Evolutionary conservation across 768 basidiomycete genomes (phyloP), one percentile per base, ranked within the genome.

Genomic region (Lepiota venenata): DNA sequence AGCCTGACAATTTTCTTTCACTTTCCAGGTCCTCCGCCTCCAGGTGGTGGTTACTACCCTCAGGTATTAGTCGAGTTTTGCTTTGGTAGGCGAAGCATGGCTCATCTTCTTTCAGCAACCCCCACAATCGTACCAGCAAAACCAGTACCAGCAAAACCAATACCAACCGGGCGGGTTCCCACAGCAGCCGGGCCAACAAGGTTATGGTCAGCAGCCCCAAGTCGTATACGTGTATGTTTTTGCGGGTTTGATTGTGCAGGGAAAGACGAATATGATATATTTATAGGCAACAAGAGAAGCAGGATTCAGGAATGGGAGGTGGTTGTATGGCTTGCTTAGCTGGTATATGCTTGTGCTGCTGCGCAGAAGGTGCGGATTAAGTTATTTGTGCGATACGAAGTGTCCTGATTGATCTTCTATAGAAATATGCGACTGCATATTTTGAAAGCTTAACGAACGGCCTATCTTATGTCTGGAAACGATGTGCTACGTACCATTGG

Each of bases 381-480:
- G 49, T n/a, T n/a, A 36, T 52, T 58, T 56, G 37, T 58, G 27
- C 57, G 48, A 58, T 47, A 22, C 56, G 40, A 39, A 22, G 52
- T 52, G 40, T 22, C 37, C 25, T 54, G 56, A 39, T 47, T 27
- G 36, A 40, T 35, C 41, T 41, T 54, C 47, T 67, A n/a, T n/a
- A 88, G 88, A 90, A 73, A 64, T 89, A 16, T 88, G 87, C 69
- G 88, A 87, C 44, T 90, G 88, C 67, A 70, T 90, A 49, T 83
- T 88, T 74, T 83, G 57, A 65, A 39, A 21, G 27, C 2, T 32
- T 32, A 32, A 32, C 32, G 10, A 7, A 7, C 32, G 9, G 10
- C 32, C 32, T 8, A 9, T 32, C 32, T 32, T 32, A 11, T 32
- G 32, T 35, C 32, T 10, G 32, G 32, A 21, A 9, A 36, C 36